Evolutionary conservation across 2,329 filamentous ascomycete species (phyloP), one percentile per base, ranked within the genome.

Genomic region (Colletotrichum cordylinicola): DNA sequence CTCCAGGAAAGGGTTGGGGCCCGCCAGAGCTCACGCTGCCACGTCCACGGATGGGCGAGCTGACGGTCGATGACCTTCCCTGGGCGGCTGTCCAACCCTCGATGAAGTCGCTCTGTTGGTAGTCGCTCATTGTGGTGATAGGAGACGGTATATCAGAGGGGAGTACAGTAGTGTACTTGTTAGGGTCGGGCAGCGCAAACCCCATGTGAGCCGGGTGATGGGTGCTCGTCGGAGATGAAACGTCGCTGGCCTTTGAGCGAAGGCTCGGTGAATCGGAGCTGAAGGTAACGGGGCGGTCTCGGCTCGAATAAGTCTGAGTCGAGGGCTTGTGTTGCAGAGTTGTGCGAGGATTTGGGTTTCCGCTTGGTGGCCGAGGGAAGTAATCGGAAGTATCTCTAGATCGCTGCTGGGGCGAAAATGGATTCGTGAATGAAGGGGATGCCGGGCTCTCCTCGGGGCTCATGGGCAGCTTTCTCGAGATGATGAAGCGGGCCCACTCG

Each of bases 1-100:
- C 79, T 10, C 87, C 80, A 15, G 83, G 81, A 15, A 66, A 68
- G 15, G 80, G 79, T 21, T 84, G 82, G 6, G 86, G 85, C 18
- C 85, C 83, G 15, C 88, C 87, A 2, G 90, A 91, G 76, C 88
- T 86, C 65, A 92, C 85, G 79, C 90, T 92, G 60, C 88, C 90
- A 8, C 90, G 87, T 4, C 86, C 88, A 56, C 90, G 85, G 1
- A 88, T 85, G 3, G 91, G 91, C 3, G 91, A 93, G 79, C 87
- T 90, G 74, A 93, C 82, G 1, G 88, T 86, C 0, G 91, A 92
- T 2, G 90, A 90, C 31, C 91, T 86, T 16, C 91, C 91, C 78
- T 92, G 90, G 1, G 91, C 88, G 1, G 88, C 87, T 10, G 90
- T 91, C 90, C 91, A 92, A 2, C 91, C 90, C 75, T 92, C 91